Conservation (phyloP, 371 early-diverging fungal species). For the Parasitella parasitica region DNA sequence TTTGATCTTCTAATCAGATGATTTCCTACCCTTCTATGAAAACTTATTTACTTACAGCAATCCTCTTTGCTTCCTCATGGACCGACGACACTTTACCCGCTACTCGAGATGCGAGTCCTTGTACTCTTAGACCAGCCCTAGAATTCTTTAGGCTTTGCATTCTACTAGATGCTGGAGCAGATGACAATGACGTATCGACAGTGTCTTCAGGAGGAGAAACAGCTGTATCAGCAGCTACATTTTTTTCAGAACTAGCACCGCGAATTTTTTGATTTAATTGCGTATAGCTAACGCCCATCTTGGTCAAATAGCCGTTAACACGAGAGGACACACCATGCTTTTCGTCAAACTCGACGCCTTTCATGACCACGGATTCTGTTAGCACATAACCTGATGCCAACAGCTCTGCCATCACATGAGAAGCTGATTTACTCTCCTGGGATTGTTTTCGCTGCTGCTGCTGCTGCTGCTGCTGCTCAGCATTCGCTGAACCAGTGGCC, state of each 20-base stretch:
- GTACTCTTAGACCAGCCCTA: slow-evolving; percentile 49
- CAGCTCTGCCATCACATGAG: slow-evolving; percentile 55
- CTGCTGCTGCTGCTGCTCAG: slow-evolving; percentile 1
- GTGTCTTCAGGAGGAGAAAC: not conserved
- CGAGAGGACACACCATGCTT: slow-evolving; percentile 41
- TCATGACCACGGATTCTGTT: slow-evolving; percentile 48
- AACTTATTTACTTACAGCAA: slow-evolving; percentile 26
- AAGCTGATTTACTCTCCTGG: slow-evolving; percentile 53
- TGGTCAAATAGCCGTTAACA: slow-evolving; percentile 31
- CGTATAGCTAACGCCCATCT: slow-evolving; percentile 20
- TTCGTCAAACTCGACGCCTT: slow-evolving; percentile 54
- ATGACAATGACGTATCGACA: not conserved
- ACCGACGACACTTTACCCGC: slow-evolving; percentile 47
- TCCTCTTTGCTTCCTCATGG: slow-evolving; percentile 52
- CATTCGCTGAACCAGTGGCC: not conserved
- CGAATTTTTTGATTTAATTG: slow-evolving; percentile 46
- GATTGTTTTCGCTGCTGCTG: not conserved
- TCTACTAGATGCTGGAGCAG: not conserved
- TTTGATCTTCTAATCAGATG: too few species aligned
- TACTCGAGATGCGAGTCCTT: slow-evolving; percentile 34
- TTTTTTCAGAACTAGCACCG: slow-evolving; percentile 20
- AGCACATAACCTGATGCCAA: slow-evolving; percentile 58
- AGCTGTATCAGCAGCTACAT: not conserved
- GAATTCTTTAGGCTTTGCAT: slow-evolving; percentile 42
- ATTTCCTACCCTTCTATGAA: not conserved